Base-by-base conservation (phyloP, 2,329 filamentous ascomycete species). In the Diplodia seriata region DNA sequence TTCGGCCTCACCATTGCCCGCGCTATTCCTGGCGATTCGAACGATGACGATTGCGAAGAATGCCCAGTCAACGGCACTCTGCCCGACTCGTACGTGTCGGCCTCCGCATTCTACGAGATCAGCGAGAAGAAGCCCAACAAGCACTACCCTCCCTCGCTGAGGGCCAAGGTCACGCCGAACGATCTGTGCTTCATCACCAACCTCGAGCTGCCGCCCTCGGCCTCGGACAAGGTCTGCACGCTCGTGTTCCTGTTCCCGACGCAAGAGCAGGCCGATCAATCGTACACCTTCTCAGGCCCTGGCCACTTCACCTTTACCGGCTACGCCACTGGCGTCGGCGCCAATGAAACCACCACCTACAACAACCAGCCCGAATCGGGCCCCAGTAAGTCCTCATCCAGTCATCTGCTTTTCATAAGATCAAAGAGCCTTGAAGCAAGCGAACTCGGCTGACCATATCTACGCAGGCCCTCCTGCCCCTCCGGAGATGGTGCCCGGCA, bases 231-330 rank as follows among this genome's bases (percentile, higher is more conserved):
- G 54, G 71, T 73, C 36, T 77, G 75, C 70, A 73, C 71, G 64
- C 73, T 76, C 38, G 72, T 74, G 57, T 77, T 77, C 70, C 72
- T 76, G 51, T 73, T 76, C 62, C 72, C 74, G 1, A 68, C 53
- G 47, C 64, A 40, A 20, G 11, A 57, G 20, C 70, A 70, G 62
- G 59, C 68, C 64, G 14, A 9, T 33, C 72, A 70, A 43, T 67
- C 11, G 15, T 43, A 71, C 54, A 50, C 11, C 5, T 70, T 69
- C 57, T 40, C 54, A 33, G 71, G 71, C 5, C 68, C 69, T 1
- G 71, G 71, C 14, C 70, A 72, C 53, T 72, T 71, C 65, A 71
- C 62, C 31, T 72, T 72, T 66, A 70, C 69, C 26, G 70, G 71
- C 9, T 73, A 70, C 47, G 54, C 71, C 8, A 68, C 69, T 9